Percentiles rank a stretch among this genome's conserved stretches.
These are phyloP conservation scores for Metarhizium anisopliae DNA, from an alignment of 2,329 filamentous ascomycete species.

Conservation along the genomic window DNA sequence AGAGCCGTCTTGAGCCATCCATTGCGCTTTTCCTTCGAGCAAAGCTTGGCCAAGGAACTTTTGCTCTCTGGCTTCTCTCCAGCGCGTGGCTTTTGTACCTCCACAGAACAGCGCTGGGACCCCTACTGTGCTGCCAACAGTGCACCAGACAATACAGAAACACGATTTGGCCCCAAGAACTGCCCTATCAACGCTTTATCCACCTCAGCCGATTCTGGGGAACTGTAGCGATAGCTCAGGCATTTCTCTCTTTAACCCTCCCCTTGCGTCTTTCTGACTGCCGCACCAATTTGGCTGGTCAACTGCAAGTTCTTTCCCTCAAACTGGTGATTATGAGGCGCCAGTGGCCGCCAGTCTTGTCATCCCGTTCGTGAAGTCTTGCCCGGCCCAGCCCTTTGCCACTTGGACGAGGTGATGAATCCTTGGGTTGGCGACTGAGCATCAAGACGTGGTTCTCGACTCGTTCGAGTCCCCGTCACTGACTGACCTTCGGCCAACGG, in stretches of 20 bases:
- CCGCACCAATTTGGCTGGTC: conserved; percentile 2
- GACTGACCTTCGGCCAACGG: conserved; percentile 24
- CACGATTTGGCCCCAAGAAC: conserved; percentile 5
- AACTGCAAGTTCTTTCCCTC: conserved; percentile 15
- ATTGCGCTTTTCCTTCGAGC: conserved; percentile 26
- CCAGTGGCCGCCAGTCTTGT: conserved; percentile 21
- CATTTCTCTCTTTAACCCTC: conserved; percentile 7
- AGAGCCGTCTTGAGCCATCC: conserved; percentile 15
- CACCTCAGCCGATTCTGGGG: conserved; percentile 13
- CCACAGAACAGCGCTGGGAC: conserved; percentile 9
- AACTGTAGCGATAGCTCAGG: conserved; percentile 11
- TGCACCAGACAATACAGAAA: neutral
- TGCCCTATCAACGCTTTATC: conserved; percentile 12
- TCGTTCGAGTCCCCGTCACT: conserved; percentile 28
- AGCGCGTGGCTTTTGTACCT: conserved; percentile 24
- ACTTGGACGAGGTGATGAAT: conserved; percentile 28
- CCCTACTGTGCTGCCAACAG: conserved; percentile 1
- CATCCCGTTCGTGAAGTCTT: conserved; percentile 20
- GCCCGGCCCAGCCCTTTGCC: conserved; percentile 22
- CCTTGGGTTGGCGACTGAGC: conserved; percentile 24
- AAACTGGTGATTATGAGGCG: conserved; percentile 27
- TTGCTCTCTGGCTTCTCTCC: conserved; percentile 26
- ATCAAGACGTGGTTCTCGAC: conserved; percentile 28
- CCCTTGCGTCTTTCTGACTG: conserved; percentile 11
- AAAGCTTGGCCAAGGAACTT: conserved; percentile 31